These are phyloP conservation scores for Akanthomyces muscarius DNA, from an alignment of 2,329 filamentous ascomycete species.

Conservation along the genomic window DNA sequence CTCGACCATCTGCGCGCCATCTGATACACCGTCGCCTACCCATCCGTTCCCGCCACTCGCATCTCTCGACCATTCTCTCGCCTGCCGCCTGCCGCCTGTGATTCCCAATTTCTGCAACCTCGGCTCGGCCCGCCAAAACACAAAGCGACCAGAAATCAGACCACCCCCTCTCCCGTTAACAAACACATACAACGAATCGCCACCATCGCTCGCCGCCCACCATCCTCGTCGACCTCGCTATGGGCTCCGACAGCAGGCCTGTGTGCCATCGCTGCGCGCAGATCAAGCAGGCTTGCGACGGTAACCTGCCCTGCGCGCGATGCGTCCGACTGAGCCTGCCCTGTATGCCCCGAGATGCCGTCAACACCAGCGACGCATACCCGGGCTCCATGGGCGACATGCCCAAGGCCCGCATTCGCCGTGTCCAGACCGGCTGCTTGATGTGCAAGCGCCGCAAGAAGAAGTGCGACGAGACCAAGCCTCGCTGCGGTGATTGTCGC, in stretches of 20 bases:
- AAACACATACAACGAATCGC: not conserved
- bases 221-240: constrained; percentile 11
- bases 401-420: constrained; percentile 32
- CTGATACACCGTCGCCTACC: not conserved
- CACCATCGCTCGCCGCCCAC: not conserved
- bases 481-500: constrained; percentile 37
- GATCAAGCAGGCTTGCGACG: constrained; percentile 35
- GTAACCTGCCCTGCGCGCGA: constrained; percentile 30
- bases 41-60: not conserved
- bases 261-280: constrained; percentile 34
- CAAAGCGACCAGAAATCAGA: not conserved
- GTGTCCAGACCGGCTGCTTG: constrained; percentile 38
- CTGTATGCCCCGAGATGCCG: constrained; percentile 27
- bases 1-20: not conserved
- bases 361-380: constrained; percentile 6
- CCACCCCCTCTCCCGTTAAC: not conserved
- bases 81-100: not conserved
- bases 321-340: constrained; percentile 32
- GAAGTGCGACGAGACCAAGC: constrained; percentile 45
- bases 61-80: not conserved
- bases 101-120: not conserved
- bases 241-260: constrained; percentile 28
- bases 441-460: constrained; percentile 45
- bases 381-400: constrained; percentile 19
- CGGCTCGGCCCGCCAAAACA: not conserved